Base-by-base conservation (phyloP, 768 basidiomycete genomes). In the Xanthoconium purpureum region DNA sequence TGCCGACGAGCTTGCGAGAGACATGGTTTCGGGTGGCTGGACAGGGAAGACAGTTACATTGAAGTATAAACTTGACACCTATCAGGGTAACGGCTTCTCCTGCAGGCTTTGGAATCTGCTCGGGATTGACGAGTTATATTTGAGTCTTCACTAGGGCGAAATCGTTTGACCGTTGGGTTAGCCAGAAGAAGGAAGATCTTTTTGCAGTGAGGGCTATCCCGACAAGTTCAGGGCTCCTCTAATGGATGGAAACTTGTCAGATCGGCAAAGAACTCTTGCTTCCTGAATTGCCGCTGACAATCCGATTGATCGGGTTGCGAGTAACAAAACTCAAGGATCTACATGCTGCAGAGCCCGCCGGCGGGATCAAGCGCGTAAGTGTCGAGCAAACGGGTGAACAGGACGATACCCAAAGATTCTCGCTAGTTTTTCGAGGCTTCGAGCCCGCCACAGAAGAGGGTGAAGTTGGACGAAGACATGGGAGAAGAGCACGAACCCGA, bases 31-130 rank as follows among this genome's bases (percentile, higher is more conserved):
- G n/a, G 78, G 79, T 44, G 87, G 90, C 32, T 99, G 93, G 86
- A 80, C 84, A 8, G 96, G 93, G 9, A 84, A 87, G 61, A 97
- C 93, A 0, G 79, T 98, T 33, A 96, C 92, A 0, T 78, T 98
- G 48, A 97, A 96, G 70, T 94, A 87, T 70, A 99, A 99, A 74
- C 80, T 92, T 35, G 88, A 95, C 66, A 94, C 87, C 1, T 98
- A 86, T 70, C 84, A 96, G 78, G 86, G 91, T 85, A 55, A 63
- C 6, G 5, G 42, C 46, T 11, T 46, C 12, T 43, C 45, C 24
- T 52, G 24, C 40, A 35, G 54, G 47, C 45, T 35, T 38, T 29
- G 7, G 13, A 30, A n/a, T 28, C 30, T 42, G 9, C 32, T 38
- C 40, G 47, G 1, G 48, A 46, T 48, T 65, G 55, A 68, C 44